Conservation (phyloP, 2,329 filamentous ascomycete species). For the Truncatella angustata region DNA sequence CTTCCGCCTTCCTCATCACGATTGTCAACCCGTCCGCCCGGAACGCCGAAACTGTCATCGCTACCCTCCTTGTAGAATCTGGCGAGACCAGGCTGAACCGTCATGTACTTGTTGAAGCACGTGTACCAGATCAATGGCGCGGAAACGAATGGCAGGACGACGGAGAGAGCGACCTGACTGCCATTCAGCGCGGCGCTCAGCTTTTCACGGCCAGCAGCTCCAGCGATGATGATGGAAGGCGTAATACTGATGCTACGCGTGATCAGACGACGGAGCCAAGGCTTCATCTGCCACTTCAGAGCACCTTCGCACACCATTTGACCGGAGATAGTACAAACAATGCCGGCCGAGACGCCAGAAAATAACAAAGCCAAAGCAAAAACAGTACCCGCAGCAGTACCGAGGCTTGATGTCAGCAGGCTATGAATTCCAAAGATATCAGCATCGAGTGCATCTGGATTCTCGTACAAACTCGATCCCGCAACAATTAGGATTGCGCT, state of each 20-base stretch:
- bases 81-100: slow-evolving; percentile 50
- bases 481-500: slow-evolving; percentile 79
- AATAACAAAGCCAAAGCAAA: slow-evolving; percentile 80
- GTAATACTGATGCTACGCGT: slow-evolving; percentile 79
- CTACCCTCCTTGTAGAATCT: slow-evolving; percentile 29
- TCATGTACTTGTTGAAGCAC: slow-evolving; percentile 77
- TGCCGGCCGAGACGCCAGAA: slow-evolving; percentile 77
- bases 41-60: slow-evolving; percentile 7
- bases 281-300: slow-evolving; percentile 68
- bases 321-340: slow-evolving; percentile 85
- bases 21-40: slow-evolving; percentile 3
- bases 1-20: slow-evolving; percentile 7
- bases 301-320: slow-evolving; percentile 89
- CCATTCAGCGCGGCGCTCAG: slow-evolving; percentile 71
- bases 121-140: slow-evolving; percentile 86
- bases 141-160: slow-evolving; percentile 79
- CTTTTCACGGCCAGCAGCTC: slow-evolving; percentile 68
- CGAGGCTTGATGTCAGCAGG: slow-evolving; percentile 66
- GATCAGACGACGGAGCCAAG: slow-evolving; percentile 76
- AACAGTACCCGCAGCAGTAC: slow-evolving; percentile 75
- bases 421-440: slow-evolving; percentile 83
- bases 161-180: slow-evolving; percentile 74
- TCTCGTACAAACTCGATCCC: slow-evolving; percentile 70
- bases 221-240: slow-evolving; percentile 81
- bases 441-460: slow-evolving; percentile 59